phyloP scores from a whole-genome alignment of 2,329 filamentous ascomycete species.

The Cryphonectria radicalis region DNA sequence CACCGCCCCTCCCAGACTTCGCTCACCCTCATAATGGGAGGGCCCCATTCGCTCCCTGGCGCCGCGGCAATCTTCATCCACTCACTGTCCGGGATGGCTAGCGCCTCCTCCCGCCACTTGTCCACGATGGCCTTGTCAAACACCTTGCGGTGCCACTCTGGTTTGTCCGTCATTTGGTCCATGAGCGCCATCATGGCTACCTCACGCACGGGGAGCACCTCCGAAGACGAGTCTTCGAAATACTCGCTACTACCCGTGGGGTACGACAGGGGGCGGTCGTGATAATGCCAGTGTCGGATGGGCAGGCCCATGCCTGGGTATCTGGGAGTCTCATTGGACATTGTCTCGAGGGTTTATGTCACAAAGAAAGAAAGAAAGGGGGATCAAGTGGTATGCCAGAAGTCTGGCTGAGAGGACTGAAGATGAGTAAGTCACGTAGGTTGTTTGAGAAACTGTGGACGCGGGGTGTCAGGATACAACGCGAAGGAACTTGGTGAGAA shows the following conservation, averaged over 20 bases:
- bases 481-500: background rate
- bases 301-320: slow-evolving; percentile 21
- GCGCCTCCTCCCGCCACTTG: slow-evolving; percentile 41
- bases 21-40: background rate
- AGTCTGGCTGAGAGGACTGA: background rate
- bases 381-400: background rate
- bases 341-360: background rate
- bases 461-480: background rate
- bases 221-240: slow-evolving; percentile 4
- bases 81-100: slow-evolving; percentile 33
- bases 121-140: slow-evolving; percentile 40
- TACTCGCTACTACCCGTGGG: no score
- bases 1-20: no score
- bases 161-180: slow-evolving; percentile 26
- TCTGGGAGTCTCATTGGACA: background rate
- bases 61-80: slow-evolving; percentile 16
- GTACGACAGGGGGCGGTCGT: no score
- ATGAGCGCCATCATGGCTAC: slow-evolving; percentile 26
- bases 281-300: slow-evolving; percentile 1
- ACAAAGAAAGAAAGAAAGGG: background rate
- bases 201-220: slow-evolving; percentile 29
- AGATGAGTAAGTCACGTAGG: background rate
- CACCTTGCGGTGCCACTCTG: slow-evolving; percentile 42
- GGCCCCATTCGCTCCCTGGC: slow-evolving; percentile 8
- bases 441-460: background rate